Conservation (phyloP, 768 basidiomycete species). For the Amanita inopinata region DNA sequence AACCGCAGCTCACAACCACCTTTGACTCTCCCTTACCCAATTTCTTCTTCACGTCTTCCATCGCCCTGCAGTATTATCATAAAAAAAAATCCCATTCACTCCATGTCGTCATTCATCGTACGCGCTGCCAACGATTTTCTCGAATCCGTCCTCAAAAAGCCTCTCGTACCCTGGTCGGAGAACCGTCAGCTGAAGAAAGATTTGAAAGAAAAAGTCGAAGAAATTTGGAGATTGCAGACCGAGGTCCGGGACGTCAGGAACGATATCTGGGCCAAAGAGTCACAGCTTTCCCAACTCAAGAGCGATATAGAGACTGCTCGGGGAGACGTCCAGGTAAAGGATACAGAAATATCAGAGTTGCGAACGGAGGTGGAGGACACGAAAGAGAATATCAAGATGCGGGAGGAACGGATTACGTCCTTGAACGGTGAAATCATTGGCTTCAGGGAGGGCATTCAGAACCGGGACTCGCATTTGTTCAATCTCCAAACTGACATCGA, state of each 20-base stretch:
- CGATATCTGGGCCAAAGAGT: background rate
- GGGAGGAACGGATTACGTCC: conserved; percentile 1
- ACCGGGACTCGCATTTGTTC: conserved; percentile 1
- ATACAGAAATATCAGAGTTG: background rate
- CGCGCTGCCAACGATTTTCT: conserved; percentile 7
- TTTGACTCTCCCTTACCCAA: too few species aligned
- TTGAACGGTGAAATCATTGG: conserved; percentile 1
- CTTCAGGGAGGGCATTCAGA: conserved; percentile 6
- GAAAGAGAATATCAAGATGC: conserved; percentile 3
- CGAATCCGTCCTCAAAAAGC: conserved; percentile 7
- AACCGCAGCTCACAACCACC: too few species aligned
- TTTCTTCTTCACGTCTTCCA: too few species aligned
- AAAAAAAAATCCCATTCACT: too few species aligned
- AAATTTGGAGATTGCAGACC: background rate
- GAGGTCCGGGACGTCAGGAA: conserved; percentile 1
- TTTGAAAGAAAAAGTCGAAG: conserved; percentile 2
- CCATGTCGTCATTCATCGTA: conserved; percentile 7
- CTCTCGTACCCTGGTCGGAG: conserved; percentile 6
- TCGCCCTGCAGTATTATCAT: too few species aligned
- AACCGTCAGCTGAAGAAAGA: conserved; percentile 6
- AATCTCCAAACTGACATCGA: conserved; percentile 7
- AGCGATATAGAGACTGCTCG: background rate
- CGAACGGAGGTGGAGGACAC: conserved; percentile 5
- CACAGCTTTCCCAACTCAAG: background rate
- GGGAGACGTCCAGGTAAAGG: background rate